These are phyloP conservation scores for Ambispora gerdemannii DNA, from an alignment of 192 early-diverging fungal species.

Conservation along the genomic window DNA sequence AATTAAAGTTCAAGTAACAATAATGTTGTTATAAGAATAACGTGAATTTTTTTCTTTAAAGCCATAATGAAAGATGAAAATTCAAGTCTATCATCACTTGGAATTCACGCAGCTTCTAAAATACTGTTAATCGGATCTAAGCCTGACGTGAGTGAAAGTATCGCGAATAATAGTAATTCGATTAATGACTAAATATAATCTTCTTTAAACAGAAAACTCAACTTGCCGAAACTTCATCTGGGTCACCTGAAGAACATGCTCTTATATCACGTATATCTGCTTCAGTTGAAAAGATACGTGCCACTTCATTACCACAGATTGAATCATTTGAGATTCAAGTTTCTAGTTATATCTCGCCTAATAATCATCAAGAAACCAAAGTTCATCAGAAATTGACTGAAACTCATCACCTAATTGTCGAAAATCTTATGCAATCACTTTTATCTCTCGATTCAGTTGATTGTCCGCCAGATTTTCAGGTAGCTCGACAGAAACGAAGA, in stretches of 20 bases:
- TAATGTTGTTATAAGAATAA: background rate
- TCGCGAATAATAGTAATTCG: background rate
- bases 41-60: slow-evolving; percentile 24
- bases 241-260: slow-evolving; percentile 52
- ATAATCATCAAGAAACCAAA: slow-evolving; percentile 40
- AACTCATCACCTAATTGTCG: slow-evolving; percentile 60
- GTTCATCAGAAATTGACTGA: slow-evolving; percentile 65
- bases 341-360: slow-evolving; percentile 30
- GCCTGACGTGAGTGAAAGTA: slow-evolving; percentile 55
- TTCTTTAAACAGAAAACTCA: slow-evolving; percentile 35
- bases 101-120: slow-evolving; percentile 69
- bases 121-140: slow-evolving; percentile 71
- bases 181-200: background rate
- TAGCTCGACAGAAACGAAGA: slow-evolving; percentile 66
- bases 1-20: too few species aligned
- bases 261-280: slow-evolving; percentile 45
- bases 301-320: slow-evolving; percentile 40
- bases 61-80: slow-evolving; percentile 75
- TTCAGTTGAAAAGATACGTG: slow-evolving; percentile 35
- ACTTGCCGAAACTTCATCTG: slow-evolving; percentile 44
- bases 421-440: slow-evolving; percentile 75
- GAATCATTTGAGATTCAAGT: slow-evolving; percentile 45
- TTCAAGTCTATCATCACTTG: slow-evolving; percentile 65
- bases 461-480: slow-evolving; percentile 65
- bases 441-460: slow-evolving; percentile 72